Conservation (phyloP, 768 basidiomycete genomes). For the Rhizopogon sp. region DNA sequence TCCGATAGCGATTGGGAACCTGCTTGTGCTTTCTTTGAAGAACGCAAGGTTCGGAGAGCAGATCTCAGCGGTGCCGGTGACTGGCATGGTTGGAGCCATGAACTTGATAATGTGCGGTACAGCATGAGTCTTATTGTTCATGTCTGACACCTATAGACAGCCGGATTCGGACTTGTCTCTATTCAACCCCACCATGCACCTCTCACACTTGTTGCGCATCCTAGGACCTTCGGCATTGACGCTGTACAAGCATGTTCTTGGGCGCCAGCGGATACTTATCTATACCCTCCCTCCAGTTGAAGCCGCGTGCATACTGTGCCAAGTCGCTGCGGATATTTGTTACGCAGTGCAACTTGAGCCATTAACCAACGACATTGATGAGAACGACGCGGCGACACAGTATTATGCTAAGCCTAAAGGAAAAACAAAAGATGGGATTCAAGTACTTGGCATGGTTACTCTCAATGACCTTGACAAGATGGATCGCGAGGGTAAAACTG, state of each 20-base stretch:
- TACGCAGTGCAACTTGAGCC: conserved; percentile 40
- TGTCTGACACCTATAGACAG: conserved; percentile 1
- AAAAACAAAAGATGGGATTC: conserved; percentile 47
- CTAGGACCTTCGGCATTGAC: conserved; percentile 77
- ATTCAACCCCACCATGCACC: conserved; percentile 58
- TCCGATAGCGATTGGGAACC: conserved; percentile 58
- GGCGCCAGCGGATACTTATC: conserved; percentile 70
- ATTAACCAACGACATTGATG: conserved; percentile 13
- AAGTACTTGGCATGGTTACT: conserved; percentile 77
- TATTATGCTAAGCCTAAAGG: conserved; percentile 27
- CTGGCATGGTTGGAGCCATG: conserved; percentile 67
- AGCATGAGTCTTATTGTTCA: neutral
- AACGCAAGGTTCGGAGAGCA: conserved; percentile 44
- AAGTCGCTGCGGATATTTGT: conserved; percentile 57
- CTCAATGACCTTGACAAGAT: conserved; percentile 67
- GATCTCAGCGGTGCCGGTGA: conserved; percentile 53
- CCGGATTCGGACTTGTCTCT: conserved; percentile 16
- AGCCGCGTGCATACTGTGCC: conserved; percentile 66
- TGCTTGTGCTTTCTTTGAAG: conserved; percentile 59
- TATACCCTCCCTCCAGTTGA: conserved; percentile 79
- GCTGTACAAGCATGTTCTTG: conserved; percentile 74
- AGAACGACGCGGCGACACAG: conserved; percentile 26
- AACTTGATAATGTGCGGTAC: conserved; percentile 48
- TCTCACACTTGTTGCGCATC: conserved; percentile 71
- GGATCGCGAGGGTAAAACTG: conserved; percentile 47